These are phyloP conservation scores for Boletus insuetus DNA, from an alignment of 768 basidiomycete species.

Conservation along the genomic window DNA sequence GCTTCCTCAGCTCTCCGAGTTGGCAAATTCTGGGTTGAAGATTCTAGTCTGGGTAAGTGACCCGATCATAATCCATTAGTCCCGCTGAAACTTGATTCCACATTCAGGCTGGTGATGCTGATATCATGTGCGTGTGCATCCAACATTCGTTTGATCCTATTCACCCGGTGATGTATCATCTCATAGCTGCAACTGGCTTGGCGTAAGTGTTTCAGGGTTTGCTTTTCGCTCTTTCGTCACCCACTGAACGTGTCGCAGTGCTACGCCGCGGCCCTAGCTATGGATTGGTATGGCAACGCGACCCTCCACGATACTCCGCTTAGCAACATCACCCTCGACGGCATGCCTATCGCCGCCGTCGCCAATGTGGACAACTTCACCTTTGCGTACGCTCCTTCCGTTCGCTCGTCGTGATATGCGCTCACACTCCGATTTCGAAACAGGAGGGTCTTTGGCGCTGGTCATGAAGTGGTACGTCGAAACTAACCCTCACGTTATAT, in stretches of 20 bases:
- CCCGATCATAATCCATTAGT: neutral
- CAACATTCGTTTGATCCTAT: no score
- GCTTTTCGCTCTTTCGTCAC: neutral
- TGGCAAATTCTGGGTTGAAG: constrained; percentile 37
- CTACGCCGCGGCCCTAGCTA: constrained; percentile 38
- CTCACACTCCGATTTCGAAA: neutral
- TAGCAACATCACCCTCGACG: constrained; percentile 56
- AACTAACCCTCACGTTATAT: neutral
- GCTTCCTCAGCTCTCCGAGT: constrained; percentile 35
- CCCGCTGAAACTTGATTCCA: neutral
- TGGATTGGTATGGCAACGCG: constrained; percentile 47
- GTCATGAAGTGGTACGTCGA: constrained; percentile 59
- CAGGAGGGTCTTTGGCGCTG: constrained; percentile 54
- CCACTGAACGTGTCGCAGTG: constrained; percentile 20
- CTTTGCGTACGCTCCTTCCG: constrained; percentile 52
- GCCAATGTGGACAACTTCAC: constrained; percentile 66
- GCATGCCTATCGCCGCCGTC: constrained; percentile 51
- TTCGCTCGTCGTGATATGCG: neutral
- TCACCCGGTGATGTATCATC: constrained; percentile 1
- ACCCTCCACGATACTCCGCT: constrained; percentile 39
- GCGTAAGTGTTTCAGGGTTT: constrained; percentile 30
- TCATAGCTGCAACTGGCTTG: constrained; percentile 22
- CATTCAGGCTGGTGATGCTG: constrained; percentile 27
- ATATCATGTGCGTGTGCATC: constrained; percentile 22
- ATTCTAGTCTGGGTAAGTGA: constrained; percentile 39